Evolutionary conservation across 2,329 filamentous ascomycete genomes (phyloP).

Genomic region (Nemania sp.): DNA sequence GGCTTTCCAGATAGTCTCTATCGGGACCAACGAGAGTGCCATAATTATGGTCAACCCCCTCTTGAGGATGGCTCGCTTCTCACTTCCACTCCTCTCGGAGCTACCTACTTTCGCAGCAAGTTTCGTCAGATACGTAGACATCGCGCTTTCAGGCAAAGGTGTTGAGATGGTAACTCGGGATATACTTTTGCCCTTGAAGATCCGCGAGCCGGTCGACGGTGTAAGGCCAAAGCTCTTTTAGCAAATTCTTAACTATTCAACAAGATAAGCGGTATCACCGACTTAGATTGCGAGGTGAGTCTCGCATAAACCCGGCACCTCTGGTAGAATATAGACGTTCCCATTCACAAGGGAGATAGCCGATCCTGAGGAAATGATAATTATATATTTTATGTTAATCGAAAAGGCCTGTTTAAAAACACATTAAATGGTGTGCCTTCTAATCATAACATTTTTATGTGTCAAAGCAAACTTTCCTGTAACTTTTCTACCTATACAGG

Average conservation of each 20-base stretch:
- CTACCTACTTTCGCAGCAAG: constrained; percentile 77
- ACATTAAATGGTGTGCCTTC: no score
- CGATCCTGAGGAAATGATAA: constrained; percentile 78
- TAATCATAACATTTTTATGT: no score
- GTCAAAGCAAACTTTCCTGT: no score
- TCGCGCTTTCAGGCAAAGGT: constrained; percentile 81
- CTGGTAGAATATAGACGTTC: constrained; percentile 91
- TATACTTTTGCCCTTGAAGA: constrained; percentile 80
- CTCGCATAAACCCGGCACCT: constrained; percentile 79
- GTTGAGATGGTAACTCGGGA: constrained; percentile 83
- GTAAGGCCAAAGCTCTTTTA: constrained; percentile 75
- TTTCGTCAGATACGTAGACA: constrained; percentile 81
- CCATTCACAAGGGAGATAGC: constrained; percentile 87
- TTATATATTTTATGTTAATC: no score
- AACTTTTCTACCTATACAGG: no score
- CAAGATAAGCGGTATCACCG: neutral
- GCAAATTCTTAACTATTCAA: constrained; percentile 67
- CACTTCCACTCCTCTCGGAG: constrained; percentile 81
- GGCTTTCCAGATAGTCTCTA: constrained; percentile 73
- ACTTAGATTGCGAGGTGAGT: constrained; percentile 6
- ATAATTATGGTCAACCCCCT: constrained; percentile 85
- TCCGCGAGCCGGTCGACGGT: constrained; percentile 74
- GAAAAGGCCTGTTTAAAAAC: constrained; percentile 80
- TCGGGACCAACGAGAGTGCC: constrained; percentile 86
- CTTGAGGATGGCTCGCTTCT: constrained; percentile 91